A percentile compares a stretch with the other conserved stretches of the same genome.
phyloP scores from a whole-genome alignment of 345 rosid species.

The Boechera retrofracta region DNA sequence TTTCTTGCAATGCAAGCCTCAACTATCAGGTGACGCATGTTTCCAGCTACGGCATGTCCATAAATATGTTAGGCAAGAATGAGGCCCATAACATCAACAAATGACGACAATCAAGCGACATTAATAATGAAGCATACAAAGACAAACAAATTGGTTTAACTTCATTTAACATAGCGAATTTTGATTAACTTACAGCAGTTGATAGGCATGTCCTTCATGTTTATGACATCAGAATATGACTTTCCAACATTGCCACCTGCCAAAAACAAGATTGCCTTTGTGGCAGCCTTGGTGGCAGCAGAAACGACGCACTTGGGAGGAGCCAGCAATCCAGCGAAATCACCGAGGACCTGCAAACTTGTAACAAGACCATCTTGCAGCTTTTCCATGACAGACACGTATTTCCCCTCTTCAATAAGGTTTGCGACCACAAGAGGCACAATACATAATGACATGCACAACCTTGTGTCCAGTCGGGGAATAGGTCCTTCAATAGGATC shows the following conservation, averaged over 20 bases:
- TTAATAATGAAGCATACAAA: conserved; percentile 3
- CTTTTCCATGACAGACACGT: conserved; percentile 46
- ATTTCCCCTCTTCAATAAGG: conserved; percentile 88
- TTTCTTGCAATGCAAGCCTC: conserved; percentile 96
- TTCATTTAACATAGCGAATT: conserved; percentile 13
- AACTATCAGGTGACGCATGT: conserved; percentile 94
- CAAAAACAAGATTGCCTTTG: conserved; percentile 78
- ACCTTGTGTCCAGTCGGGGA: conserved; percentile 84
- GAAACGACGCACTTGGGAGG: conserved; percentile 82
- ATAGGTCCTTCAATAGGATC: conserved; percentile 93
- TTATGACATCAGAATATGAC: conserved; percentile 72
- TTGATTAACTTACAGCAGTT: conserved; percentile 66
- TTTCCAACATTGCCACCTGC: conserved; percentile 67
- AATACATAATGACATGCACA: conserved; percentile 83
- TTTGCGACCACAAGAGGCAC: conserved; percentile 77
- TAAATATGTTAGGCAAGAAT: conserved; percentile 23
- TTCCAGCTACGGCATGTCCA: conserved; percentile 73
- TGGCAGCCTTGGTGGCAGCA: conserved; percentile 91
- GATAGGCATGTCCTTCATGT: conserved; percentile 81
- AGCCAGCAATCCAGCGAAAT: conserved; percentile 80
- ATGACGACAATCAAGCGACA: conserved; percentile 14
- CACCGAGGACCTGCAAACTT: conserved; percentile 82
- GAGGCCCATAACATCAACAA: conserved; percentile 13
- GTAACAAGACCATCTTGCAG: conserved; percentile 64
- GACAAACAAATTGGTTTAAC: not conserved